Percentiles rank a stretch among this genome's conserved stretches.
These are phyloP conservation scores for Candida krabiensis DNA, from an alignment of 805 yeast genomes.

Conservation along the genomic window DNA sequence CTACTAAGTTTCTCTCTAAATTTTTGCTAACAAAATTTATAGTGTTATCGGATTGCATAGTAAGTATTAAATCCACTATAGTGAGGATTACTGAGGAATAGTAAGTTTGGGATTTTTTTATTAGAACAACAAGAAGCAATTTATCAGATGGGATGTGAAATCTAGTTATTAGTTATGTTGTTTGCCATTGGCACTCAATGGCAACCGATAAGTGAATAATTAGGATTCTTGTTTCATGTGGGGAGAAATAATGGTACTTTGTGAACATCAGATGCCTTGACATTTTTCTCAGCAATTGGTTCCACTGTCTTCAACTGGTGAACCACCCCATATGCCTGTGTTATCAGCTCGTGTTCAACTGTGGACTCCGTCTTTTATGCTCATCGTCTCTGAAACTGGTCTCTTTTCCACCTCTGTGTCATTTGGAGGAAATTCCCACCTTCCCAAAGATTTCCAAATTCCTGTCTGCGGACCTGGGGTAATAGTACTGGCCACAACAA, in stretches of 20 bases:
- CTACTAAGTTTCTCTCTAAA: slow-evolving; percentile 7
- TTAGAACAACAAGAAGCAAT: not conserved
- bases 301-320: too few species aligned
- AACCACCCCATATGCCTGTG: too few species aligned
- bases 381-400: not conserved
- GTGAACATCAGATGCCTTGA: too few species aligned
- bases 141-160: not conserved
- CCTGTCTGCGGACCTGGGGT: not conserved
- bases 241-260: too few species aligned
- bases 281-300: too few species aligned
- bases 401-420: too few species aligned
- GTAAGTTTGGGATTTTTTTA: slow-evolving; percentile 5
- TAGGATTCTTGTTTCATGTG: too few species aligned
- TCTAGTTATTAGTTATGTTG: not conserved
- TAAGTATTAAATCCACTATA: slow-evolving; percentile 7
- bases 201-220: too few species aligned
- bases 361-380: not conserved
- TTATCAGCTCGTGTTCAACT: not conserved
- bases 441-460: not conserved
- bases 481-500: too few species aligned
- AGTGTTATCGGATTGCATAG: slow-evolving; percentile 11
- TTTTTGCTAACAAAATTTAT: slow-evolving; percentile 10
- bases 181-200: slow-evolving; percentile 4
- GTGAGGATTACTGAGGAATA: not conserved
- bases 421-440: not conserved